Evolutionary conservation across 352 stramenopile species (phyloP), one percentile per base, ranked within the genome.

Genomic region (Phytopythium oedochilum): DNA sequence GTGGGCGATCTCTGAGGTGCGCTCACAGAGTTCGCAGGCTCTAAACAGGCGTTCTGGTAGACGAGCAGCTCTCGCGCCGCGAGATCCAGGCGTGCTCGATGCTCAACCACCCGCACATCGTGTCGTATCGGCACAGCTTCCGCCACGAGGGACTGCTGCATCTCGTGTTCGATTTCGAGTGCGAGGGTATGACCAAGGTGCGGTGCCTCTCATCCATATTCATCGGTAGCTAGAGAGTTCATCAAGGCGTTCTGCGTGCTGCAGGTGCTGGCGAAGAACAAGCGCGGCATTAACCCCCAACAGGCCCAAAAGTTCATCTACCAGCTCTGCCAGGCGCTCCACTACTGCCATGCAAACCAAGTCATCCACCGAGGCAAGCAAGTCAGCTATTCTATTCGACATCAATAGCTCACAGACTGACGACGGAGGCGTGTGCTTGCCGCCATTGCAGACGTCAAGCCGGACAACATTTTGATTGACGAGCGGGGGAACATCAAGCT

Each of bases 71-170:
- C 26, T 90, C 81, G 0, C 89, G 84, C 64, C 77, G 83, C 25
- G 83, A 93, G 63, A 80, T 93, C 52, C 83, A 91, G 52, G 79
- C 78, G 23, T 91, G 80, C 47, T 89, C 83, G 18, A 93, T 91
- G 80, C 74, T 93, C 14, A 92, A 63, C 39, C 83, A 93, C 29
- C 70, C 78, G 29, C 76, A 83, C 45, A 93, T 93, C 50, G 81
- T 93, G n/a, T 83, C 75, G 1, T 92, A 90, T 55, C 83, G 83
- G 44, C 70, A 89, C 60, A 89, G 78, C 34, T 93, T 93, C 57
- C 81, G 83, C 0, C 74, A 88, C 42, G 83, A 93, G 28, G 83
- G 83, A 10, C 55, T 87, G 8, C 57, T 93, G 9, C 78, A 93
- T 29, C 64, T 93, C 6, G 83, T 93, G 11, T 92, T 93, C 59